Evolutionary conservation across 371 early-diverging fungal genomes (phyloP).

Genomic region (Rhizopus delemar): DNA sequence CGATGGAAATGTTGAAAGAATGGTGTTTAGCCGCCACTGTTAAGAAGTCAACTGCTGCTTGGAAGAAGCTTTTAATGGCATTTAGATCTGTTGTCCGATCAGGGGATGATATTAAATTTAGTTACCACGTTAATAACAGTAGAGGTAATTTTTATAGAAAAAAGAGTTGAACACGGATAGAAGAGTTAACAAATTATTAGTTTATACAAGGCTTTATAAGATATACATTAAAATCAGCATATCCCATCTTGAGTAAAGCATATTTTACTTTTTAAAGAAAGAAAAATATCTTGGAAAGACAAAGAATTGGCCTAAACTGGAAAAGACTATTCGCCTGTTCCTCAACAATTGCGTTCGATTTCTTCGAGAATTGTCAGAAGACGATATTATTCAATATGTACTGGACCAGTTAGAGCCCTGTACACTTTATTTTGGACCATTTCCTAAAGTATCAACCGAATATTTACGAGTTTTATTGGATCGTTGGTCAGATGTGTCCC

Average conservation of each 20-base stretch:
- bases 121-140: constrained; percentile 73
- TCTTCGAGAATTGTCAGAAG: constrained; percentile 76
- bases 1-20: constrained; percentile 36
- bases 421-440: constrained; percentile 77
- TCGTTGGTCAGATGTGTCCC: constrained; percentile 64
- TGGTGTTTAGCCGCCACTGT: constrained; percentile 37
- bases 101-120: constrained; percentile 42
- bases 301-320: constrained; percentile 75
- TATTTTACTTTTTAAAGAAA: constrained; percentile 52
- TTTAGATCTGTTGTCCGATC: constrained; percentile 79
- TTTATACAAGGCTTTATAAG: constrained; percentile 82
- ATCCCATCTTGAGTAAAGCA: constrained; percentile 64
- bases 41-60: constrained; percentile 33
- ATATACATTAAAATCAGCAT: constrained; percentile 54
- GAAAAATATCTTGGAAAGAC: constrained; percentile 56
- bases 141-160: constrained; percentile 34
- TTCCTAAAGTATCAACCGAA: constrained; percentile 79
- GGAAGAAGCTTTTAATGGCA: constrained; percentile 67
- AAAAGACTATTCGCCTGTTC: constrained; percentile 76
- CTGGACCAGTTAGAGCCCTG: constrained; percentile 74
- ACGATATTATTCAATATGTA: constrained; percentile 76
- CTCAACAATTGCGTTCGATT: constrained; percentile 72
- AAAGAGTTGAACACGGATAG: neutral
- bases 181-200: constrained; percentile 20
- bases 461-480: constrained; percentile 71